Base-by-base conservation (phyloP, 495 filamentous ascomycete genomes). In the Penicillium waksmanii region DNA sequence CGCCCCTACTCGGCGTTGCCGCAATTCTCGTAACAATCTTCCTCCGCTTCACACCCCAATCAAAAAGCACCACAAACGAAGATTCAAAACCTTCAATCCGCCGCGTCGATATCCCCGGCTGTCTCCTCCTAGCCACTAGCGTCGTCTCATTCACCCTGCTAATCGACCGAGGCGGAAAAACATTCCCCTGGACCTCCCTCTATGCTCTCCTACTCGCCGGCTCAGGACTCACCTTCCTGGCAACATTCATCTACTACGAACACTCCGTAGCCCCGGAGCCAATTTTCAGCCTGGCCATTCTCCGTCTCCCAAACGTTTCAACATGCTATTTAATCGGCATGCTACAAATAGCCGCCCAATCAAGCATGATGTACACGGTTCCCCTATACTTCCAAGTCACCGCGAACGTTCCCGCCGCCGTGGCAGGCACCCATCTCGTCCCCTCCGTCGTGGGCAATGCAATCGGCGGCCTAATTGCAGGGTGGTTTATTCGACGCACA, bases 341-440 rank as follows among this genome's bases (percentile, higher is more conserved):
- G 10, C 46, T 48, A 9, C 51, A 53, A 19, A 53, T 40, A 2
- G n/a, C 31, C 13, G 51, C 51, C 5, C 51, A 53, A 31, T 53
- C 51, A 38, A 35, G 35, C 17, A 53, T 53, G 51, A 53, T 53
- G 51, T 53, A 35, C 18, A 38, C 21, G 1, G 51, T 53, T 1
- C 51, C 51, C 0, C 33, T 53, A 5, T 53, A 36, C 33, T 53
- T 53, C 35, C 51, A 53, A 31, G 33, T 53, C 3, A 40, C 35
- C 10, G 51, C 31, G 0, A 38, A 38, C 18, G 51, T 23, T 5
- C 21, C 51, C 15, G n/a, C 51, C 11, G 13, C 51, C 5, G 51
- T 53, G 5, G 51, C 51, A 21, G 51, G 51, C 4, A n/a, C 51
- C 0, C 51, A 53, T 40, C 51, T 53, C 17, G 18, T 21, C 8